These are phyloP conservation scores for Verticillium nonalfalfae DNA, from an alignment of 2,329 filamentous ascomycete species.

Conservation along the genomic window DNA sequence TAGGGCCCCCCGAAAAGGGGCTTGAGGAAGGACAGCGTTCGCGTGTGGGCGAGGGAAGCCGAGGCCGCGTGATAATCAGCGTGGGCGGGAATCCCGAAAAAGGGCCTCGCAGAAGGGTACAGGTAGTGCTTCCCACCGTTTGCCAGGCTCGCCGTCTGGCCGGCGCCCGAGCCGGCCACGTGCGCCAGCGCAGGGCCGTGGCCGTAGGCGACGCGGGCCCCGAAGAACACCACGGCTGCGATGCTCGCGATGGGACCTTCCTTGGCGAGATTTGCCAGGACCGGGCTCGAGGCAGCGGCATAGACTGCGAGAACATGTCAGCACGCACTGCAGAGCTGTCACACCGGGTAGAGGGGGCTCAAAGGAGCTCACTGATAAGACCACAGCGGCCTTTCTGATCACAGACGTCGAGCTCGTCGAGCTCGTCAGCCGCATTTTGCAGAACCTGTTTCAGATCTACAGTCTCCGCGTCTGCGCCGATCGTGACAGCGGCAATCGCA, in stretches of 20 bases:
- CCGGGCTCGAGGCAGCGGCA: constrained; percentile 14
- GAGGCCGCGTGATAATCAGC: constrained; percentile 42
- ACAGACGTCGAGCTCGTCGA: constrained; percentile 18
- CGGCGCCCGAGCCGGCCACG: constrained; percentile 13
- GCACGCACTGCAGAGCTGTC: neutral
- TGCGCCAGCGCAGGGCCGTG: constrained; percentile 1
- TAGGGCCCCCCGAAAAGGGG: constrained; percentile 54
- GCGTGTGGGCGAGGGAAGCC: constrained; percentile 59
- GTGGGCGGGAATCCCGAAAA: constrained; percentile 43
- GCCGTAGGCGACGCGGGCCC: constrained; percentile 1
- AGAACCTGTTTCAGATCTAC: constrained; percentile 10
- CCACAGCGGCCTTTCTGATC: constrained; percentile 30
- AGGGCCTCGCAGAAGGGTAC: constrained; percentile 26
- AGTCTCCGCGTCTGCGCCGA: constrained; percentile 10
- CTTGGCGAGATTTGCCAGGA: constrained; percentile 12
- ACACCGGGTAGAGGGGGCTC: constrained; percentile 1
- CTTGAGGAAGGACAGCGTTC: constrained; percentile 60
- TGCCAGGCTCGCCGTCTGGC: constrained; percentile 6
- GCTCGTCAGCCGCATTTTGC: constrained; percentile 11
- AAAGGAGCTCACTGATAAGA: constrained; percentile 22
- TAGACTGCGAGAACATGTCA: constrained; percentile 10
- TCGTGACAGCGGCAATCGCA: constrained; percentile 48
- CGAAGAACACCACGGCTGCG: constrained; percentile 16
- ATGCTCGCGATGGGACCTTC: constrained; percentile 10
- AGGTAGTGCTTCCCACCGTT: constrained; percentile 25